Conservation (phyloP, 345 rosid genomes). For the Pistacia atlantica region DNA sequence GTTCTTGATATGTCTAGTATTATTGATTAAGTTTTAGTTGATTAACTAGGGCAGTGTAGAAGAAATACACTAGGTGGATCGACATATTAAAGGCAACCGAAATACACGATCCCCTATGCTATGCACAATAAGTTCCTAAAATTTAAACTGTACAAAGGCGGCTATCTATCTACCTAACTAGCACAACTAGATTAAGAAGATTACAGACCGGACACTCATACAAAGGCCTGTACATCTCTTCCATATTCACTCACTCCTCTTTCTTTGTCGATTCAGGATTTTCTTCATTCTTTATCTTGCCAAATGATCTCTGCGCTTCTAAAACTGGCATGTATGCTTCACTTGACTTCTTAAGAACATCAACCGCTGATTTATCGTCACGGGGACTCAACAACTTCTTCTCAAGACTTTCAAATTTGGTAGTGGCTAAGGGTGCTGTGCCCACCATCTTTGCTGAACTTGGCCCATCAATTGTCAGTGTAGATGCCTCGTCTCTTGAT, state of each 20-base stretch:
- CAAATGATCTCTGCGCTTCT: constrained; percentile 49
- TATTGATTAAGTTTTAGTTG: not conserved
- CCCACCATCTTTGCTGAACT: constrained; percentile 52
- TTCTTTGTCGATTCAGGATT: constrained; percentile 31
- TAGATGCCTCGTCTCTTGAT: constrained; percentile 79
- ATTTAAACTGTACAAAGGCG: not conserved
- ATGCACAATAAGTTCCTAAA: not conserved
- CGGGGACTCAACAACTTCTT: constrained; percentile 65
- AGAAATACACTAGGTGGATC: not conserved
- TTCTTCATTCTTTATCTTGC: constrained; percentile 44
- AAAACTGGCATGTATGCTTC: constrained; percentile 49
- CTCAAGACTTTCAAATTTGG: constrained; percentile 62
- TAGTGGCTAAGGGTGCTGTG: constrained; percentile 52
- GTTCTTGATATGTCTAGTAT: too few species aligned
- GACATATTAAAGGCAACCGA: not conserved
- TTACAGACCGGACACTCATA: not conserved
- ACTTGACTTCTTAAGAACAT: constrained; percentile 45
- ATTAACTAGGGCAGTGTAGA: not conserved
- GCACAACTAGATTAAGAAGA: not conserved
- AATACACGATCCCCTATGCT: not conserved
- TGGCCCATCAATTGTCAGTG: constrained; percentile 67
- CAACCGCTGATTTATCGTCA: constrained; percentile 50
- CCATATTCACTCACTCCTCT: constrained; percentile 34
- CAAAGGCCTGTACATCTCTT: not conserved
- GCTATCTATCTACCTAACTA: not conserved